Percentiles rank a stretch among this genome's conserved stretches.
These are phyloP conservation scores for Hygrophoropsis aurantiaca DNA, from an alignment of 768 basidiomycete genomes.

Conservation along the genomic window DNA sequence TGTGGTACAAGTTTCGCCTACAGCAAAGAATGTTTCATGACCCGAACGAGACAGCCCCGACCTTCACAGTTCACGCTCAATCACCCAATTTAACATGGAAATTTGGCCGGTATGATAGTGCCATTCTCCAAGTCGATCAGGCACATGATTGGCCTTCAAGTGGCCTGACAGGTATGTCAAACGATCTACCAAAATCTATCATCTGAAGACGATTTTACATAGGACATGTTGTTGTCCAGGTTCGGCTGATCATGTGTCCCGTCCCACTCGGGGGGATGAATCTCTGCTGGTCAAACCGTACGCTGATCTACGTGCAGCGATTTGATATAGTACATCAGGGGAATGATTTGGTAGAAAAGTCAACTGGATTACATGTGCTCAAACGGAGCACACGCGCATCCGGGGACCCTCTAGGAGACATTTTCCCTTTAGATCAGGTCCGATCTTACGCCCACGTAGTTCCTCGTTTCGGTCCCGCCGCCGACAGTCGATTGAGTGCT, in stretches of 20 bases:
- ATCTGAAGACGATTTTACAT: too few relatives aligned
- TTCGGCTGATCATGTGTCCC: conserved; percentile 15
- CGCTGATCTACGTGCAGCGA: conserved; percentile 23
- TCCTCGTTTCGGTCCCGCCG: conserved; percentile 25
- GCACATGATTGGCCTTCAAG: conserved; percentile 14
- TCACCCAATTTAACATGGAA: conserved; percentile 19
- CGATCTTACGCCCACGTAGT: conserved; percentile 21
- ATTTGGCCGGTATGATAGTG: conserved; percentile 19
- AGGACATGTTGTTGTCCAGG: conserved; percentile 15
- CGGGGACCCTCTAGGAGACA: conserved; percentile 17
- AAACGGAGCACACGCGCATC: conserved; percentile 13
- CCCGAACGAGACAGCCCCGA: conserved; percentile 14
- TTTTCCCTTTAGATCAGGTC: conserved; percentile 25
- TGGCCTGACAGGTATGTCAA: conserved; percentile 9
- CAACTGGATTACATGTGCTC: conserved; percentile 21
- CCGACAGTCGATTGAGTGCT: conserved; percentile 16
- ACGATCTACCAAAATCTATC: neutral
- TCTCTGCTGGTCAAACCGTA: neutral
- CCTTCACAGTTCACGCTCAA: conserved; percentile 18
- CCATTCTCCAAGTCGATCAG: conserved; percentile 15
- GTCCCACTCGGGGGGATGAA: neutral
- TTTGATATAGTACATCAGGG: conserved; percentile 22
- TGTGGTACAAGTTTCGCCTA: conserved; percentile 25
- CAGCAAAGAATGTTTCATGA: conserved; percentile 22
- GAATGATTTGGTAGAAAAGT: conserved; percentile 5